These are phyloP conservation scores for Alternaria burnsii DNA, from an alignment of 2,329 filamentous ascomycete species.

Conservation along the genomic window DNA sequence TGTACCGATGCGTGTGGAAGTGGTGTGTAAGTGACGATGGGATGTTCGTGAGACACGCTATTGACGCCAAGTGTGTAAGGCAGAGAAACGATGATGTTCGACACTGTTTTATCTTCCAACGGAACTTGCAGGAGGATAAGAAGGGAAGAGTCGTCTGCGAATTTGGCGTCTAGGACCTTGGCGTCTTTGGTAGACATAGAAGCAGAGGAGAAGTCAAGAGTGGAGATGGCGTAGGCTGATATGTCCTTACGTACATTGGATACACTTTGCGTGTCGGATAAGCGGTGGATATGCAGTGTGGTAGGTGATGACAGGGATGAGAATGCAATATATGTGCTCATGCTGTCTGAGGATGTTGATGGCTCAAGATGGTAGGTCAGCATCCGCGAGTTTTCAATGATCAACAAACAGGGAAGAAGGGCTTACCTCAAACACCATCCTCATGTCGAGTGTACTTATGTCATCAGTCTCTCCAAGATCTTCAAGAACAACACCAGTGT, in stretches of 20 bases:
- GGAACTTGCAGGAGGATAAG: conserved; percentile 64
- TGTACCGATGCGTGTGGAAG: conserved; percentile 9
- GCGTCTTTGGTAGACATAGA: conserved; percentile 54
- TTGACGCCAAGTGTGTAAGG: conserved; percentile 19
- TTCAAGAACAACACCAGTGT: conserved; percentile 66
- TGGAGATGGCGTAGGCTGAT: conserved; percentile 61
- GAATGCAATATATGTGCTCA: conserved; percentile 42
- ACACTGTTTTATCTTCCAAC: background rate
- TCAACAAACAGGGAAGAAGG: background rate
- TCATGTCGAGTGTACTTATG: conserved; percentile 61
- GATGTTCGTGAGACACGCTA: conserved; percentile 30
- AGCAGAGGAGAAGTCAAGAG: conserved; percentile 51
- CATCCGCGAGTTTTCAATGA: background rate
- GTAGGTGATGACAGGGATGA: conserved; percentile 13
- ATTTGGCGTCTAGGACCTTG: conserved; percentile 70
- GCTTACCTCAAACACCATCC: conserved; percentile 63
- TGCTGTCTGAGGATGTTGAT: conserved; percentile 8
- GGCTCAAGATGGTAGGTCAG: conserved; percentile 3
- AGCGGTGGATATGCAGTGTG: conserved; percentile 39
- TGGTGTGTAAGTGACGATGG: conserved; percentile 17
- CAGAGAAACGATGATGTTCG: conserved; percentile 41
- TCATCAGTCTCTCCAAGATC: conserved; percentile 34
- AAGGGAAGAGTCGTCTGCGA: conserved; percentile 69
- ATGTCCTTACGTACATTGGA: conserved; percentile 46
- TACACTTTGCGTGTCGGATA: conserved; percentile 52